Conservation (phyloP, 495 filamentous ascomycete species). For the Gamarada debralockiae region DNA sequence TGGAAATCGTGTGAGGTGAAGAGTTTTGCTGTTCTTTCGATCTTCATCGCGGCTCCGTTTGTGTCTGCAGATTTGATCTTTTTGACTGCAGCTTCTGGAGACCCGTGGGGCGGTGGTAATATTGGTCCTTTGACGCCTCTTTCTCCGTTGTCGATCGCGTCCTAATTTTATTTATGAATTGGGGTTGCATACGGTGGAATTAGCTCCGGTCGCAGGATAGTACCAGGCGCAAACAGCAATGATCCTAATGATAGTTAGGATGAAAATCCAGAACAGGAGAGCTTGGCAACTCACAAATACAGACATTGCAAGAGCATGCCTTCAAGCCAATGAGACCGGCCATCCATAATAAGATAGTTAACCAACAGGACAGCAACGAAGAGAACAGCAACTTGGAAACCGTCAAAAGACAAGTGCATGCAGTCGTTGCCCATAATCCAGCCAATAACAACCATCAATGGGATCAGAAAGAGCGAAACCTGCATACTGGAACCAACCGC, state of each 20-base stretch:
- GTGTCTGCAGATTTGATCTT: too few species aligned
- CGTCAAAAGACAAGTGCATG: conserved; percentile 78
- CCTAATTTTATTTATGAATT: background rate
- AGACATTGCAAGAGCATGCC: conserved; percentile 70
- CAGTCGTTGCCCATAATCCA: conserved; percentile 68
- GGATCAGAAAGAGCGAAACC: conserved; percentile 76
- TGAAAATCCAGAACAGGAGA: background rate
- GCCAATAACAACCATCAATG: conserved; percentile 72
- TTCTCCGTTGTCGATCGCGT: too few species aligned
- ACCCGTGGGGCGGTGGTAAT: too few species aligned
- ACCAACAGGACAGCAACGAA: conserved; percentile 78
- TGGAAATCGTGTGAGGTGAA: too few species aligned
- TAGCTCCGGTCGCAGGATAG: conserved; percentile 11
- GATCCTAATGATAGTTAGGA: conserved; percentile 4
- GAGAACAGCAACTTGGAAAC: conserved; percentile 74
- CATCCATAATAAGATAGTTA: conserved; percentile 51
- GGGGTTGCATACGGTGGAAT: background rate
- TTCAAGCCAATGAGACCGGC: conserved; percentile 56
- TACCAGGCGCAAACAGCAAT: conserved; percentile 23
- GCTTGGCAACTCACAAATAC: conserved; percentile 46
- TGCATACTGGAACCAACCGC: conserved; percentile 85
- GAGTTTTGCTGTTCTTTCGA: too few species aligned
- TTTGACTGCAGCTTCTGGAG: too few species aligned
- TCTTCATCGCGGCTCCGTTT: too few species aligned
- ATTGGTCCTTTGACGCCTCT: too few species aligned